These are phyloP conservation scores for Quercus gilva DNA, from an alignment of 306 rosid species.

Conservation along the genomic window DNA sequence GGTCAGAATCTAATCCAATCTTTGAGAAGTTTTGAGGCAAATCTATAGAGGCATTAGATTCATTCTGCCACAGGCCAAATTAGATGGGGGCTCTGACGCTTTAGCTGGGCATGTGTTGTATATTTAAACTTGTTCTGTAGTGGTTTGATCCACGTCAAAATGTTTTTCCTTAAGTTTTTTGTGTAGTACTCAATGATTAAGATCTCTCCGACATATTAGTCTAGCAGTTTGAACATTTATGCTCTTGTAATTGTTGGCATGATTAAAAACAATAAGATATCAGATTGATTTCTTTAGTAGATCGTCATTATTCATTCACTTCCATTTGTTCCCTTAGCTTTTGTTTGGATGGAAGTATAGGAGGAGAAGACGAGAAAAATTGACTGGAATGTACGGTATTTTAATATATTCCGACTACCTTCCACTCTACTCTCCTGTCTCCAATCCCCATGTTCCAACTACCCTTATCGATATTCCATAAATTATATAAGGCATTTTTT, in stretches of 20 bases:
- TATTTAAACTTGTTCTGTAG: neutral
- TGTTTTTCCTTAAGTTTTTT: neutral
- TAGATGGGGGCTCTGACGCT: neutral
- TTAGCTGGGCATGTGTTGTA: neutral
- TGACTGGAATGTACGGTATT: too few species aligned
- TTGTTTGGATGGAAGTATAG: too few species aligned
- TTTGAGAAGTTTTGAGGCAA: neutral
- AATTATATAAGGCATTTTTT: too few species aligned
- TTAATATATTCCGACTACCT: too few species aligned
- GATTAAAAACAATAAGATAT: neutral
- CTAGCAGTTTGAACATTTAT: neutral
- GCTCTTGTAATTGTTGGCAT: neutral
- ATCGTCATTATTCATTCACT: too few species aligned
- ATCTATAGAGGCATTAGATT: neutral
- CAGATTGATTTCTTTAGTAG: neutral
- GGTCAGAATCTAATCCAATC: constrained; percentile 54
- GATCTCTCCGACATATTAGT: neutral
- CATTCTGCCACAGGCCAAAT: neutral
- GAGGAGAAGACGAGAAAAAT: too few species aligned
- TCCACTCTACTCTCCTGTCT: too few species aligned
- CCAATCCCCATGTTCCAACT: too few species aligned
- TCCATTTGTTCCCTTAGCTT: too few species aligned
- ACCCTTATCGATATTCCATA: too few species aligned
- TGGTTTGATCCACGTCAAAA: neutral
- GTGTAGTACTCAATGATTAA: neutral